These are phyloP conservation scores for Debaryomyces sp. DNA, from an alignment of 1,139 yeast species.

Conservation along the genomic window DNA sequence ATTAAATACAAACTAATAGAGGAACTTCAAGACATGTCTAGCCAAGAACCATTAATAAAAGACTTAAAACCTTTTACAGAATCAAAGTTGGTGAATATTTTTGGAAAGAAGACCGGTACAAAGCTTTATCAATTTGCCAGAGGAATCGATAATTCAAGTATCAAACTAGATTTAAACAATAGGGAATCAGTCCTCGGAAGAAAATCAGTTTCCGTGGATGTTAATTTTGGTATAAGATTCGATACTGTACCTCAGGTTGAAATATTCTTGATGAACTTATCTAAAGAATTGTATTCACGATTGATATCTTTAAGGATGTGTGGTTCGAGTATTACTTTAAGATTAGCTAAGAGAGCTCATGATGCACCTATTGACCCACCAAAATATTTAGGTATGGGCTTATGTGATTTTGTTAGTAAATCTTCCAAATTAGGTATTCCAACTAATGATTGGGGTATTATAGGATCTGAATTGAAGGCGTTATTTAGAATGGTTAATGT, in stretches of 20 bases:
- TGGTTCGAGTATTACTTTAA: slow-evolving; percentile 64
- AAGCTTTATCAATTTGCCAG: slow-evolving; percentile 61
- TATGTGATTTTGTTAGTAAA: slow-evolving; percentile 65
- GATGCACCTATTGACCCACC: slow-evolving; percentile 75
- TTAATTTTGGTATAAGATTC: slow-evolving; percentile 89
- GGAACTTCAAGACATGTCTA: slow-evolving; percentile 14
- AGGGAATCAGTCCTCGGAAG: slow-evolving; percentile 51
- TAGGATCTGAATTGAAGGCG: slow-evolving; percentile 63
- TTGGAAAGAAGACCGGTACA: slow-evolving; percentile 74
- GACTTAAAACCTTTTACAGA: slow-evolving; percentile 43
- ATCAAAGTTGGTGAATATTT: slow-evolving; percentile 38
- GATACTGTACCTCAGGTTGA: slow-evolving; percentile 62
- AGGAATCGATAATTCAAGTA: slow-evolving; percentile 67
- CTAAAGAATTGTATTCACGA: slow-evolving; percentile 61
- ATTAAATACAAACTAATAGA: slow-evolving; percentile 45
- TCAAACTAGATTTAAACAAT: slow-evolving; percentile 52
- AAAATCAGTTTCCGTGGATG: slow-evolving; percentile 84
- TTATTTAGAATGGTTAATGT: slow-evolving; percentile 59
- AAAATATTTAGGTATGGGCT: slow-evolving; percentile 84
- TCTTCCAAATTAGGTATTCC: slow-evolving; percentile 63
- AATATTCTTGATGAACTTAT: slow-evolving; percentile 57
- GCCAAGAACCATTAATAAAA: slow-evolving; percentile 18
- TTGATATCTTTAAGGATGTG: slow-evolving; percentile 48
- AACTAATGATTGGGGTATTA: slow-evolving; percentile 62
- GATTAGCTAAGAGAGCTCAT: slow-evolving; percentile 63